phyloP scores from a whole-genome alignment of 768 basidiomycete species.

The Boletus speciosus region DNA sequence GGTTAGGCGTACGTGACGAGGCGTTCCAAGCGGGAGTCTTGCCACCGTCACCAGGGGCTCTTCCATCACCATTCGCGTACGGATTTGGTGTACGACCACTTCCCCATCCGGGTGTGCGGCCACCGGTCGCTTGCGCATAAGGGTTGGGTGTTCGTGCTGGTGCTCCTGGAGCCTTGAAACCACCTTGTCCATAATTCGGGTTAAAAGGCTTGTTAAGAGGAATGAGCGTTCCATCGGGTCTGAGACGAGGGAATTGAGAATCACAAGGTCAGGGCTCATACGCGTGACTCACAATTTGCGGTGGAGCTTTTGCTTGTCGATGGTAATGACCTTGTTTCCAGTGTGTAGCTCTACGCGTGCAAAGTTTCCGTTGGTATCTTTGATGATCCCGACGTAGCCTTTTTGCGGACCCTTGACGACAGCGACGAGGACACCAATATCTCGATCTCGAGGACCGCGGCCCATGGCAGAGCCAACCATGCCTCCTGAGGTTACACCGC shows the following conservation, averaged over 20 bases:
- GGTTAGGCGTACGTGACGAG: slow-evolving; percentile 54
- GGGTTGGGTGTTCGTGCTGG: slow-evolving; percentile 47
- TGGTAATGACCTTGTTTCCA: slow-evolving; percentile 83
- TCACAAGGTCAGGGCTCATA: neutral
- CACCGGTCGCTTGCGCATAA: slow-evolving; percentile 38
- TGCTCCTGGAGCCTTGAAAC: slow-evolving; percentile 36
- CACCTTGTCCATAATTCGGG: slow-evolving; percentile 14
- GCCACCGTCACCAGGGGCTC: slow-evolving; percentile 54
- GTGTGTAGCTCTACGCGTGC: slow-evolving; percentile 90
- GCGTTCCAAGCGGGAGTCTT: slow-evolving; percentile 66
- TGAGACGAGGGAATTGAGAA: slow-evolving; percentile 25
- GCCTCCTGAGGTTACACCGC: slow-evolving; percentile 58
- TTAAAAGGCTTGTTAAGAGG: slow-evolving; percentile 43
- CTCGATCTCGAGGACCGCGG: slow-evolving; percentile 76
- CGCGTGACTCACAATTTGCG: slow-evolving; percentile 60
- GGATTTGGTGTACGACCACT: slow-evolving; percentile 64
- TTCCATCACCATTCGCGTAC: slow-evolving; percentile 53
- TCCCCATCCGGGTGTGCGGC: slow-evolving; percentile 37
- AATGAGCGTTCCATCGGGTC: slow-evolving; percentile 54
- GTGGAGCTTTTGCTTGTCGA: slow-evolving; percentile 76
- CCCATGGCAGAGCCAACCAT: slow-evolving; percentile 83
- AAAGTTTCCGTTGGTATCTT: slow-evolving; percentile 85
- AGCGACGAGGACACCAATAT: slow-evolving; percentile 75
- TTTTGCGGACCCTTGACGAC: slow-evolving; percentile 88
- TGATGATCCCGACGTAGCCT: slow-evolving; percentile 87